phyloP scores from a whole-genome alignment of 306 rosid genomes.

The Prunus armeniaca region DNA sequence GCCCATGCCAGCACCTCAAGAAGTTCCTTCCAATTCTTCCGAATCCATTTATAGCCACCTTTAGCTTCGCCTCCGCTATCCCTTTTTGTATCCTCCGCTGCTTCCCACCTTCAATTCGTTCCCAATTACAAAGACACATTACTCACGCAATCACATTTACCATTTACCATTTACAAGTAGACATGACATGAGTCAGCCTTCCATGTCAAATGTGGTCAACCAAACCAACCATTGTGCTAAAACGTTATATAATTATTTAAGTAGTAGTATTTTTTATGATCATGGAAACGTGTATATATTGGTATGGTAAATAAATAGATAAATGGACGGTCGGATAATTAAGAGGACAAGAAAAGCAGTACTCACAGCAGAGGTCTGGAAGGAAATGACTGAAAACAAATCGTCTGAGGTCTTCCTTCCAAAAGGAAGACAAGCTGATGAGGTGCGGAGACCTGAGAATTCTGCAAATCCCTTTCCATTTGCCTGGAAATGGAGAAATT shows the following conservation, averaged over 20 bases:
- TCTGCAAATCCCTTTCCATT: conserved; percentile 76
- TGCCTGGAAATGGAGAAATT: conserved; percentile 33
- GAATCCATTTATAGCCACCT: conserved; percentile 93
- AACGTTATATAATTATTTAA: too few relatives aligned
- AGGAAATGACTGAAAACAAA: conserved; percentile 61
- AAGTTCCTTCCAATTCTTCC: conserved; percentile 97
- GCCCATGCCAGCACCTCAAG: conserved; percentile 98
- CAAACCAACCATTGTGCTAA: too few relatives aligned
- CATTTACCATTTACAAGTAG: too few relatives aligned
- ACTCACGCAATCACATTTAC: too few relatives aligned
- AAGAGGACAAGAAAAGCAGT: background rate
- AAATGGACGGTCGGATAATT: background rate
- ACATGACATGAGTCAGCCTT: too few relatives aligned
- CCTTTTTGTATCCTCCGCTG: conserved; percentile 62
- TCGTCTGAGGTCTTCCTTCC: conserved; percentile 70
- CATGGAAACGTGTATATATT: background rate
- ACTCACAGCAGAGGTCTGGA: conserved; percentile 92
- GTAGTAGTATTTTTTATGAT: background rate
- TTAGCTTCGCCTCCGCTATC: conserved; percentile 71
- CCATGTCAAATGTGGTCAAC: too few relatives aligned
- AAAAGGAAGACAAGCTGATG: conserved; percentile 55
- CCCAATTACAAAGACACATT: background rate
- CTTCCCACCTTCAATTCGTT: conserved; percentile 44
- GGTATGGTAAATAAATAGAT: background rate
- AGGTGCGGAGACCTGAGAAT: conserved; percentile 74